Evolutionary conservation across 768 basidiomycete genomes (phyloP), one percentile per base, ranked within the genome.

Genomic region (Pisolithus albus): DNA sequence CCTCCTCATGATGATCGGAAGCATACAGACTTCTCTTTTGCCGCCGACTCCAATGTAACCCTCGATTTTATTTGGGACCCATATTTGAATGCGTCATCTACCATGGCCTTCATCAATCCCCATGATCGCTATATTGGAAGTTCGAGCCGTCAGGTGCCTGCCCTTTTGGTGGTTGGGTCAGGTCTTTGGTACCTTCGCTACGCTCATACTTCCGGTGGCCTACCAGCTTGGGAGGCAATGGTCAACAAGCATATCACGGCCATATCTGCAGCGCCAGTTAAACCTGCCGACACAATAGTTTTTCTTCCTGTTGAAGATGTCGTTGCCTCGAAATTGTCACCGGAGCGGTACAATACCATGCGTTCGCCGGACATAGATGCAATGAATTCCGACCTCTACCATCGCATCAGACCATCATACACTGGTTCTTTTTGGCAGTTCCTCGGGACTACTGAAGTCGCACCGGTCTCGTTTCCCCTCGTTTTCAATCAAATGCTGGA

Each of bases 181-280:
- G 92, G 92, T 0, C 71, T 95, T 36, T 94, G 92, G 92, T 91
- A 91, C 64, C 77, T 96, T 41, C 82, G 89, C 21, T 83, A 93
- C 64, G 73, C 83, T 0, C 71, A 79, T 34, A 57, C 71, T 16
- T 87, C 88, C 1, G 88, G 90, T 21, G 89, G 89, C 4, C 72
- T 93, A 38, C 70, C 83, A 28, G 74, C 82, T 1, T 96, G 91
- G 89, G 86, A 88, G 59, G 73, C 74, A 23, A 85, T 78, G 58
- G 82, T 89, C 55, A 86, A 91, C 58, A 60, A 68, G 7, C 74
- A 83, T n/a, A 77, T 94, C 28, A 69, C 72, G 39, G 59, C 72
- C 11, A 71, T 88, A 28, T 54, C 70, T 10, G 60, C 66, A 13
- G 66, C 64, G 13, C 64, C 43, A 11, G 41, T 57, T 24, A 72